Evolutionary conservation across 2,329 filamentous ascomycete genomes (phyloP).

Genomic region (Fusarium sp.): DNA sequence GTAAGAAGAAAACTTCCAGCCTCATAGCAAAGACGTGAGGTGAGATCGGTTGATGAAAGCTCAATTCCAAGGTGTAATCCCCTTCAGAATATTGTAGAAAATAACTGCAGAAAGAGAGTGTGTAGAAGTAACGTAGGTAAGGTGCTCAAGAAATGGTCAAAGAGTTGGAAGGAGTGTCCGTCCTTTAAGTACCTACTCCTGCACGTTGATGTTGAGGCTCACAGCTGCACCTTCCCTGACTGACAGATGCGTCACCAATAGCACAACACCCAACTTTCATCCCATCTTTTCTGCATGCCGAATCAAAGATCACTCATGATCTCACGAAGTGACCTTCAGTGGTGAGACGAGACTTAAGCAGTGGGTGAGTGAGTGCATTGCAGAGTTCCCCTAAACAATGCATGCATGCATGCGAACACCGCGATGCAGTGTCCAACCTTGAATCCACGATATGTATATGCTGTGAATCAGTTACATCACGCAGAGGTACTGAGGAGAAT

Average conservation of each 20-base stretch:
- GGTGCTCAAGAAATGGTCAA: neutral
- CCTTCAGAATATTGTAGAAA: neutral
- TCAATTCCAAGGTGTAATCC: neutral
- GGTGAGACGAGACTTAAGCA: slow-evolving; percentile 25
- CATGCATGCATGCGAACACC: neutral
- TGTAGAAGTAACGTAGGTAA: neutral
- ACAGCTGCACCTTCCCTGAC: slow-evolving; percentile 13
- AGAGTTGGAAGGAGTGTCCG: slow-evolving; percentile 10
- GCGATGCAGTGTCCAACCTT: slow-evolving; percentile 16
- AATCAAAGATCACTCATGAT: neutral
- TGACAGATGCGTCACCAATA: slow-evolving; percentile 6
- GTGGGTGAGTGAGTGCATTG: slow-evolving; percentile 15
- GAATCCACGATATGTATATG: slow-evolving; percentile 3
- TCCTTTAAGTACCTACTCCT: slow-evolving; percentile 3
- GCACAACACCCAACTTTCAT: slow-evolving; percentile 1
- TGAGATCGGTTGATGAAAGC: neutral
- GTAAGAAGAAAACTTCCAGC: slow-evolving; percentile 19
- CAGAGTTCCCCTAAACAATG: slow-evolving; percentile 3
- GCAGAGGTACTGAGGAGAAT: slow-evolving; percentile 1
- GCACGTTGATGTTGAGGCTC: neutral
- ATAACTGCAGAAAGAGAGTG: neutral
- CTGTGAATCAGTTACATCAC: slow-evolving; percentile 17
- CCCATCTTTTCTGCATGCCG: neutral
- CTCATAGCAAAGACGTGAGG: slow-evolving; percentile 30
- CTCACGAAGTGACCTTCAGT: neutral